Percentiles rank a stretch among this genome's conserved stretches.
phyloP scores from a whole-genome alignment of 441 rosid genomes.

The Syzygium syzygioides region DNA sequence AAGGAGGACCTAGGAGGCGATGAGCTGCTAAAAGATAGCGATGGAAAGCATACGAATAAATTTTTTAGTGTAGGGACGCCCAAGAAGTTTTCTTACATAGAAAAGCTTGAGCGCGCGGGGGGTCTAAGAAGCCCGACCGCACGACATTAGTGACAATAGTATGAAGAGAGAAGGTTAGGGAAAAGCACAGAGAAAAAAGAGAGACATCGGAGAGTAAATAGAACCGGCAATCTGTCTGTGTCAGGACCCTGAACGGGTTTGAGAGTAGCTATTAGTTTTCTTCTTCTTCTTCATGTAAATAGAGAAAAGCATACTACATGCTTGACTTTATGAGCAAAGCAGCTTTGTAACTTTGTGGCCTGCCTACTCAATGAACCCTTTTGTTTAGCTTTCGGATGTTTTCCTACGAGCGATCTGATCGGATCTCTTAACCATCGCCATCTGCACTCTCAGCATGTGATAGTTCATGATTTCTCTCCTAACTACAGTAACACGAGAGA shows the following conservation, averaged over 20 bases:
- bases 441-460: background rate
- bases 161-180: background rate
- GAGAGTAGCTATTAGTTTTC: conserved; percentile 3
- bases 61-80: conserved; percentile 25
- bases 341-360: background rate
- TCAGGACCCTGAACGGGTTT: conserved; percentile 17
- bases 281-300: conserved; percentile 20
- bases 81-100: conserved; percentile 56
- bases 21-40: conserved; percentile 23
- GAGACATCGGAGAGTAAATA: background rate
- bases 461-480: background rate
- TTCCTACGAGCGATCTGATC: accelerated
- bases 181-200: background rate
- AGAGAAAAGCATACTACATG: conserved; percentile 14
- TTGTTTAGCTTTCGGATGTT: background rate
- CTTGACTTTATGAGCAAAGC: conserved; percentile 3
- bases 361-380: background rate
- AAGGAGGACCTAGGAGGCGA: conserved; percentile 27
- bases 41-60: conserved; percentile 35
- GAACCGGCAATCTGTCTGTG: conserved; percentile 21
- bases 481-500: background rate
- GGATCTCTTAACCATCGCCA: background rate
- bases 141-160: conserved; percentile 40
- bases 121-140: conserved; percentile 78
- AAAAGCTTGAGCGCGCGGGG: conserved; percentile 52